Base-by-base conservation (phyloP, 2,329 filamentous ascomycete species). In the Pseudophaeomoniella oleicola region DNA sequence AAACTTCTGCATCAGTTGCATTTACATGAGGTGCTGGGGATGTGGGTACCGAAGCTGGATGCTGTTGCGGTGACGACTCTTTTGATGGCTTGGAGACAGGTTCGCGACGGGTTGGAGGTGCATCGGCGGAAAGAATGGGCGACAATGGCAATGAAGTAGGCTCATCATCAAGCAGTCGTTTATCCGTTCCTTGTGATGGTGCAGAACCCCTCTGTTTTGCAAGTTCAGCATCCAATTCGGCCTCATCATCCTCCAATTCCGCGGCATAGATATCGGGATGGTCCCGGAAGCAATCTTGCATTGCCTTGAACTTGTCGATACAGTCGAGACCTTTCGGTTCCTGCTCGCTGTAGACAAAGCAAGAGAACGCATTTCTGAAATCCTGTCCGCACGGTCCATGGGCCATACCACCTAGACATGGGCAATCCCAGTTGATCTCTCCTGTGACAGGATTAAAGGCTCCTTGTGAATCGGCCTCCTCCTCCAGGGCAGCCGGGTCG, bases 341-440 rank as follows among this genome's bases (percentile, higher is more conserved):
- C 56, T 93, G 84, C 30, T 75, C 77, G 3, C 84, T 93, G 64
- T 79, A 90, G n/a, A 98, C 86, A 52, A 98, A 98, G 65, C 90
- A 98, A 72, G 86, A 94, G 52, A 98, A 98, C 0, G 90, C 90
- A 16, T 78, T 78, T 66, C 80, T 86, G 72, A 98, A 98, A 53
- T 96, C 78, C 56, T 92, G 84, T 34, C 90, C 90, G 56, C 90
- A 98, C 37, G 90, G 90, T 0, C 90, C 90, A 54, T 94, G 65
- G 5, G 90, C 90, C 90, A 98, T 98, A 37, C 90, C 90, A 34
- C 90, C 90, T 19, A 98, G 66, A 58, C 90, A 98, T 12, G 90
- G 90, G 60, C 90, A 98, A 57, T 96, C 90, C 90, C 90, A 98
- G 69, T 98, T 98, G 63, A 98, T 98, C 71, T 98, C 90, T 48